These are phyloP conservation scores for Emergomyces orientalis DNA, from an alignment of 2,329 filamentous ascomycete genomes.

Conservation along the genomic window DNA sequence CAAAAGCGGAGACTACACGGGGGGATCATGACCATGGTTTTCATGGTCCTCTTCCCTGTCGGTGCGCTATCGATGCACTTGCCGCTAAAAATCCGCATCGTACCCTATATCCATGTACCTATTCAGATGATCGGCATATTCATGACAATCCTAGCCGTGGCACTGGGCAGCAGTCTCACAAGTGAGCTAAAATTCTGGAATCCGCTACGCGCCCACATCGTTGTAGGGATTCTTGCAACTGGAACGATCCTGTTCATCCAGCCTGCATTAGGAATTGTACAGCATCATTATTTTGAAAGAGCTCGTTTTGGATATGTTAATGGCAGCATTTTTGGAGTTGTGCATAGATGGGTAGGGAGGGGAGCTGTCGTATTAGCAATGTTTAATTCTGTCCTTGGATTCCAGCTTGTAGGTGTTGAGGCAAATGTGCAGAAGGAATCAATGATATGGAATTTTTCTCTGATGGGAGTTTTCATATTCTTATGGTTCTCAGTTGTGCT, in stretches of 20 bases:
- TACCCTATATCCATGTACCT: neutral
- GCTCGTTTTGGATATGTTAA: neutral
- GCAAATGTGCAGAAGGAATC: neutral
- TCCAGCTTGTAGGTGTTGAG: neutral
- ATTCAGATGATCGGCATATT: neutral
- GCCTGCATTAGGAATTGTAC: neutral
- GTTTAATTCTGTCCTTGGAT: neutral
- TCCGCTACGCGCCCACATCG: neutral
- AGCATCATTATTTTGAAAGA: neutral
- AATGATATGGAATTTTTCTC: neutral
- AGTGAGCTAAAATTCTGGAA: neutral
- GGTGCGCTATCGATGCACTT: neutral
- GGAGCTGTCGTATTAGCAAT: neutral
- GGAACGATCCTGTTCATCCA: neutral
- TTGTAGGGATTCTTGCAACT: neutral
- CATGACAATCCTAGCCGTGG: neutral
- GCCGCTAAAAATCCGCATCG: neutral
- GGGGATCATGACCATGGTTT: neutral
- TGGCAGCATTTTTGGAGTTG: neutral
- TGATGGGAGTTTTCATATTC: neutral
- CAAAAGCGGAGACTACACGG: neutral
- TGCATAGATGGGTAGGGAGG: slow-evolving; percentile 2
- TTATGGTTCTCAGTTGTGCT: neutral
- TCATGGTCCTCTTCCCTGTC: neutral
- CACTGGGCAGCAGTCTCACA: neutral